Evolutionary conservation across 1,139 yeast genomes (phyloP), one percentile per base, ranked within the genome.

Genomic region (Yamadazyma pseudoaaseri): DNA sequence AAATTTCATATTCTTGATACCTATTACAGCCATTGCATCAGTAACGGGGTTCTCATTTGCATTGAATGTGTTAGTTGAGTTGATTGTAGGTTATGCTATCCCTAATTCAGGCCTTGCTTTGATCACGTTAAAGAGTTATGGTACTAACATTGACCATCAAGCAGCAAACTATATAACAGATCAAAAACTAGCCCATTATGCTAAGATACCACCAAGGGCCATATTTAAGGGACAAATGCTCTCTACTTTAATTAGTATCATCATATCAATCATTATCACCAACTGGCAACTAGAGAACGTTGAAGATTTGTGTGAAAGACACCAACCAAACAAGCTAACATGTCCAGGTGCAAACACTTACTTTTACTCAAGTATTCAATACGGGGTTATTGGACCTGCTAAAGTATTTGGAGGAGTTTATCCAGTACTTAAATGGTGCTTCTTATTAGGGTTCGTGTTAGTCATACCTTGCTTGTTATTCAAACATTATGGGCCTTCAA

Each of bases 361-460:
- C 51, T 79, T 66, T 54, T 62, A 74, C 30, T 66, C 80, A 11
- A 70, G 79, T 14, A 73, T 78, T 16, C 62, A 75, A 20, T 78
- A 79, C 72, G 83, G 83, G 40, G 79, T 71, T 20, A 72, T 79
- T 44, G 85, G 85, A 2, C 85, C 85, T 17, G 62, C 66, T 41
- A 64, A 74, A 31, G 75, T 79, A 10, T 77, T 79, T 45, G 52
- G 57, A 35, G 69, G 67, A 1, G 52, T 72, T 16, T 74, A 75
- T 45, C 79, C 79, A 11, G 51, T 61, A 20, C 49, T 74, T 49
- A 62, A 65, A 46, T 73, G 62, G 60, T 67, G 76, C 39, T 79
- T 79, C 65, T 56, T 76, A 31, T 62, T 77, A 31, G 84, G 84
- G 1, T 70, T 70, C 17, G 39, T 72, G 3, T 47, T 70, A 13